These are phyloP conservation scores for Paspalum notatum DNA, from an alignment of 176 grass and related monocot species.

Conservation along the genomic window DNA sequence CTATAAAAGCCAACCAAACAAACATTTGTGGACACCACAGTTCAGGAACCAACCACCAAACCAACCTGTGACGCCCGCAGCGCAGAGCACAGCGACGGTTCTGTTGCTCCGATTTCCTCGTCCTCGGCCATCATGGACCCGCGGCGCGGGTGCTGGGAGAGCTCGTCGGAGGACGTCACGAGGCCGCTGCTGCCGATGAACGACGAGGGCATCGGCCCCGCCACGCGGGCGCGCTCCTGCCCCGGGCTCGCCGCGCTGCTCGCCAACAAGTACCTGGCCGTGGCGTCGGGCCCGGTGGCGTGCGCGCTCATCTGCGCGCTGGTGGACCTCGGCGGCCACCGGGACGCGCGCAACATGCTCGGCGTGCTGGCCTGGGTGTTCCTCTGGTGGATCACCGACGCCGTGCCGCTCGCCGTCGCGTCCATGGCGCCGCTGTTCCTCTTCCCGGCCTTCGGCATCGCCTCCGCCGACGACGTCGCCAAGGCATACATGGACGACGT, in stretches of 20 bases:
- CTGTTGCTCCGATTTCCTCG: not conserved
- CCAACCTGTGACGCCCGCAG: not conserved
- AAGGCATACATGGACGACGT: conserved; percentile 92
- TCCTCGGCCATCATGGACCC: not conserved
- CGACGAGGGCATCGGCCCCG: not conserved
- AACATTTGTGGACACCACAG: not conserved
- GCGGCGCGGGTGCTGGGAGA: conserved; percentile 14
- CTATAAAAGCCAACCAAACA: conserved; percentile 23
- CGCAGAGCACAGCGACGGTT: not conserved
- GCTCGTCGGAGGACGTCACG: conserved; percentile 49
- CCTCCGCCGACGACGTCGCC: conserved; percentile 61
- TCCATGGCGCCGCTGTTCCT: conserved; percentile 95
- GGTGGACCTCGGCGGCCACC: conserved; percentile 50
- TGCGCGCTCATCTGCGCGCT: conserved; percentile 51
- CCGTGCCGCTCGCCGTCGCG: conserved; percentile 81
- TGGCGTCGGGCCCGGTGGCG: conserved; percentile 63
- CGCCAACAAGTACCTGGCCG: conserved; percentile 47
- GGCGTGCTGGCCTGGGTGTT: conserved; percentile 84
- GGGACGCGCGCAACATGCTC: conserved; percentile 78
- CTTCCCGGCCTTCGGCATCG: conserved; percentile 71
- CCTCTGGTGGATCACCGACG: conserved; percentile 89
- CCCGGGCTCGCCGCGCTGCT: conserved; percentile 34
- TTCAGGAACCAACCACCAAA: not conserved
- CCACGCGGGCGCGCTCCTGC: not conserved
- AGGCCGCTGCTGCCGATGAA: conserved; percentile 57